phyloP scores from a whole-genome alignment of 2,329 filamentous ascomycete species.

The Colletotrichum neosansevieriae region DNA sequence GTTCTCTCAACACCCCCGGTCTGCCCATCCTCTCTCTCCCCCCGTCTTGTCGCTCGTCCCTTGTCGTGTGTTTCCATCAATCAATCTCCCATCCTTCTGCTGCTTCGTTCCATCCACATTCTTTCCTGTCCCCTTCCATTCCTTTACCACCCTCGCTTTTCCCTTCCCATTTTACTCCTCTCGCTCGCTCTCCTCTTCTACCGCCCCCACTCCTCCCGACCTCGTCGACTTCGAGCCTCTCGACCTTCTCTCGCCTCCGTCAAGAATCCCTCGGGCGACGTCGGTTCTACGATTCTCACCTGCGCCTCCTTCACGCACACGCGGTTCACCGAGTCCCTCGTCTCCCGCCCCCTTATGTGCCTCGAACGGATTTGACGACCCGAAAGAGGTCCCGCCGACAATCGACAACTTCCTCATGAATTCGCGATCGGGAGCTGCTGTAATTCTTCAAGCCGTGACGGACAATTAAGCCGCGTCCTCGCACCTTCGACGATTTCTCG shows the following conservation, averaged over 20 bases:
- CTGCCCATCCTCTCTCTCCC: slow-evolving; percentile 9
- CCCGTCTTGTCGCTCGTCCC: slow-evolving; percentile 27
- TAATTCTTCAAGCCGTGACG: slow-evolving; percentile 27
- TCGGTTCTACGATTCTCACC: slow-evolving; percentile 39
- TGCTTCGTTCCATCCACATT: slow-evolving; percentile 41
- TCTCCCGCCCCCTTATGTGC: slow-evolving; percentile 26
- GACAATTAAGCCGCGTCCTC: slow-evolving; percentile 32
- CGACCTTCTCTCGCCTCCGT: slow-evolving; percentile 41
- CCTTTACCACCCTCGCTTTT: slow-evolving; percentile 41
- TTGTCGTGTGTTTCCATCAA: slow-evolving; percentile 42
- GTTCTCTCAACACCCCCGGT: slow-evolving; percentile 14
- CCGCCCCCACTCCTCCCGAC: slow-evolving; percentile 33
- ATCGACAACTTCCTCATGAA: slow-evolving; percentile 39
- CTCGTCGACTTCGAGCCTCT: slow-evolving; percentile 27
- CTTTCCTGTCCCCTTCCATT: slow-evolving; percentile 42
- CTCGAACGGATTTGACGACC: slow-evolving; percentile 27
- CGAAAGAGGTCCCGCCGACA: slow-evolving; percentile 32
- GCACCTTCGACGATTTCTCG: slow-evolving; percentile 38
- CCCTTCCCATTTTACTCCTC: slow-evolving; percentile 38
- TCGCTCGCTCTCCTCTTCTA: slow-evolving; percentile 36
- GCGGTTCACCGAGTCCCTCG: slow-evolving; percentile 11
- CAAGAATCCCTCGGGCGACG: slow-evolving; percentile 40
- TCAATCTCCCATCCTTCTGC: slow-evolving; percentile 42
- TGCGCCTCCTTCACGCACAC: slow-evolving; percentile 20
- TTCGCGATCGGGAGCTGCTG: slow-evolving; percentile 26